These are phyloP conservation scores for Globisporangium orthogonon DNA, from an alignment of 352 stramenopile species.

Conservation along the genomic window DNA sequence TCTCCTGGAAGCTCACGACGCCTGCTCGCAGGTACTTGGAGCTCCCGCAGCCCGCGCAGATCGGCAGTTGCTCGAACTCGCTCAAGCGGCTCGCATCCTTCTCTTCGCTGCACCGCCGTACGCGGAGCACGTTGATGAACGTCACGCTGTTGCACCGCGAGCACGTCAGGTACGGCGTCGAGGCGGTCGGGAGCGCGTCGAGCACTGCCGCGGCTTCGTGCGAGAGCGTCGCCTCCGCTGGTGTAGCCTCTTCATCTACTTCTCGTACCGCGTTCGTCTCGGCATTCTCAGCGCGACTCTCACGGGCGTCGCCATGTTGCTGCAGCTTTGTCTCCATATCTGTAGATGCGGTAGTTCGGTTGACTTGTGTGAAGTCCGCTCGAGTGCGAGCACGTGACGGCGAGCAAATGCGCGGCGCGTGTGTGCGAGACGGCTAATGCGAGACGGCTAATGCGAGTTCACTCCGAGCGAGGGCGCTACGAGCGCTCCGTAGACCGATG, in stretches of 20 bases:
- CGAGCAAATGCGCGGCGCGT: too few species aligned
- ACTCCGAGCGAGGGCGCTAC: too few species aligned
- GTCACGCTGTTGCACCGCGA: slow-evolving; percentile 71
- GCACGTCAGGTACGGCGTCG: slow-evolving; percentile 74
- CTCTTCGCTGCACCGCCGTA: slow-evolving; percentile 17
- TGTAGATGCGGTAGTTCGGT: too few species aligned
- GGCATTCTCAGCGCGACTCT: not conserved
- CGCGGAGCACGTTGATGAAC: slow-evolving; percentile 57
- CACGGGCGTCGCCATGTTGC: too few species aligned
- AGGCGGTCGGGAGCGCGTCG: slow-evolving; percentile 17
- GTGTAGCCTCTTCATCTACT: not conserved
- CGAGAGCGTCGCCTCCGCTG: not conserved
- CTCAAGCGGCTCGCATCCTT: slow-evolving; percentile 14
- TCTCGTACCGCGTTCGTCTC: not conserved
- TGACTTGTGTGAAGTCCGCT: too few species aligned
- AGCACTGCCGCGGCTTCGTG: slow-evolving; percentile 6
- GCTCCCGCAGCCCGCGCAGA: slow-evolving; percentile 57
- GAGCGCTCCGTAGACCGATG: too few species aligned
- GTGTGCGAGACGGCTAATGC: too few species aligned
- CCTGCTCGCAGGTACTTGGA: slow-evolving; percentile 64
- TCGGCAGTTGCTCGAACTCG: slow-evolving; percentile 51
- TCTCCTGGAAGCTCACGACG: slow-evolving; percentile 69
- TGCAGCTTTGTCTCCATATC: too few species aligned
- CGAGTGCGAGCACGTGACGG: too few species aligned
- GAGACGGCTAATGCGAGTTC: too few species aligned